Evolutionary conservation across 1,284 basidiomycete species (phyloP), one percentile per base, ranked within the genome.

Genomic region (Cryptococcus amylolentus): DNA sequence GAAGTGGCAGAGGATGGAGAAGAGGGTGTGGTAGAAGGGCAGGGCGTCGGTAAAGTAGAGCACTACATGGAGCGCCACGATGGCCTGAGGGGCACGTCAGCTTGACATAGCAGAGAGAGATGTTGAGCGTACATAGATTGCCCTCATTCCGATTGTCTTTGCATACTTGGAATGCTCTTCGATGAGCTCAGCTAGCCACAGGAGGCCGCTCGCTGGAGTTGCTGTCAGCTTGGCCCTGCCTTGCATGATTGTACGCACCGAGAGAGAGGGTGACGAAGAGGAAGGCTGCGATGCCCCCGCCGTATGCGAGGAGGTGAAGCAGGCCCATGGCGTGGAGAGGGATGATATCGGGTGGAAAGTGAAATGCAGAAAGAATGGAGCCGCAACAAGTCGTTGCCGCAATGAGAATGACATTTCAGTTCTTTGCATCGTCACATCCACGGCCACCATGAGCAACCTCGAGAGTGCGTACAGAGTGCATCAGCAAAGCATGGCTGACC

Each of bases 131-230:
- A 94, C 93, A 77, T 92, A 94, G 66, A 90, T 89, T 14, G 85
- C 83, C 59, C 88, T 81, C 73, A 89, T 86, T 1, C 93, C 93
- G 20, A 91, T 72, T 2, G 78, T 66, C 77, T 95, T 95, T 8
- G 93, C 88, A 51, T 82, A 69, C 45, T 84, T 83, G 13, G 91
- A 87, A 75, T 95, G 87, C 73, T 97, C 93, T 74, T 97, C 93
- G 63, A 96, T 95, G 48, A 96, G 77, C 75, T 97, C 93, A 3
- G 93, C 93, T 31, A 96, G 80, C 82, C 92, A 94, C 57, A 97
- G 79, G 49, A 97, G 80, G 9, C 92, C 93, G 73, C 89, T 94
- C 51, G 93, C 93, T 94, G 70, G 10, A 35, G 31, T 35, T 10
- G 40, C 43, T 18, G 44, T 52, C 51, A 51, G 50, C 48, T 12